Base-by-base conservation (phyloP, 768 basidiomycete species). In the Lepiota subincarnata region DNA sequence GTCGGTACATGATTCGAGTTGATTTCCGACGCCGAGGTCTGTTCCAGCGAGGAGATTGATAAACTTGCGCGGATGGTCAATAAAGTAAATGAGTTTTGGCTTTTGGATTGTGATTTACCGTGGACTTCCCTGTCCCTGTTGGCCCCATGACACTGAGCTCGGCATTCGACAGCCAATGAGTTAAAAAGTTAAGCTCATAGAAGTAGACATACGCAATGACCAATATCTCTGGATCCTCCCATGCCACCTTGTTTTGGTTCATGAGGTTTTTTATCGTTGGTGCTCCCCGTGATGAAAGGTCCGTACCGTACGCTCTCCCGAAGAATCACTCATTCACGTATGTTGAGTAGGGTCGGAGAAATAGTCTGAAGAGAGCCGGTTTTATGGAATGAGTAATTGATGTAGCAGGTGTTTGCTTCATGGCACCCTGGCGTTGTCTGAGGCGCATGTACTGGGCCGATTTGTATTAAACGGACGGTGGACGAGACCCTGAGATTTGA, bases 31-130 rank as follows among this genome's bases (percentile, higher is more conserved):
- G 12, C 66, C 67, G 18, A 83, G 59, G 37, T 68, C 61, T 8
- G 78, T 78, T 10, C 77, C 78, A 58, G 80, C 82, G 43, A 73
- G 67, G 5, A 73, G 59, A 56, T 82, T 82, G 62, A 82, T 77
- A 50, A 83, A 81, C 82, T 82, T 55, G 13, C 31, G 22, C 1
- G 34, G 34, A 26, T 8, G n/a, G 41, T 22, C 4, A 19, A 18
- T 35, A 14, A 28, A 31, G 6, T 5, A 18, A 19, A 44, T 22
- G 1, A 35, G n/a, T 8, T 35, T 10, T 18, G 1, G 2, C 26
- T 37, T 26, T 19, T 16, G 37, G 22, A 6, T 1, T 11, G 20
- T 14, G 6, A 52, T 68, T 19, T 34, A 71, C 72, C 10, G 70
- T 67, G 8, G 70, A 68, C 59, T 74, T 74, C 16, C 73, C 72